phyloP scores from a whole-genome alignment of 2,329 filamentous ascomycete species.

The Pseudocercospora fuligena region DNA sequence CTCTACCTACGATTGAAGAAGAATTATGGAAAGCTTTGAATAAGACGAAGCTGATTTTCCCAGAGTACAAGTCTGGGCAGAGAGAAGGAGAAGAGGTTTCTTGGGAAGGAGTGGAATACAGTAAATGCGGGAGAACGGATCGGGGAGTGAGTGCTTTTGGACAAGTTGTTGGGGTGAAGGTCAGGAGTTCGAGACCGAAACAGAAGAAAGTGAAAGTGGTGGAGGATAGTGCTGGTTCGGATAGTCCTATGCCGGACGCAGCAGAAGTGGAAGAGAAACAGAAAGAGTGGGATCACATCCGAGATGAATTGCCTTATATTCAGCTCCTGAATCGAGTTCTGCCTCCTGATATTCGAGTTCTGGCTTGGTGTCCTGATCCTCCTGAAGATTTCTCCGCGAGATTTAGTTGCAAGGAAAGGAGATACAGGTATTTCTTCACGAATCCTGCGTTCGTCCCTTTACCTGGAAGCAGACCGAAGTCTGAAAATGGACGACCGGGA shows the following conservation, averaged over 20 bases:
- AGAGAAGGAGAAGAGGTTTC: constrained; percentile 62
- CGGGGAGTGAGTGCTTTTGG: constrained; percentile 94
- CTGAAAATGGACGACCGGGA: constrained; percentile 27
- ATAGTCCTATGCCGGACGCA: constrained; percentile 25
- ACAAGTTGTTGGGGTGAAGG: constrained; percentile 83
- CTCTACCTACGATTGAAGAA: constrained; percentile 84
- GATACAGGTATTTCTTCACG: constrained; percentile 97
- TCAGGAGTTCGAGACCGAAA: constrained; percentile 76
- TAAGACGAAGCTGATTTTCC: constrained; percentile 80
- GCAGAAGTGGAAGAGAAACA: constrained; percentile 19
- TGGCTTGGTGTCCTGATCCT: constrained; percentile 89
- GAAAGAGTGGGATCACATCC: constrained; percentile 67
- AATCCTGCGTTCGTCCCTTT: constrained; percentile 83
- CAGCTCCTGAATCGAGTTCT: constrained; percentile 84
- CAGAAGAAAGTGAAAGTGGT: constrained; percentile 13
- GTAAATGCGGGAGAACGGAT: constrained; percentile 93
- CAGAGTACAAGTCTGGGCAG: constrained; percentile 48
- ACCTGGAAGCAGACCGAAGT: constrained; percentile 32
- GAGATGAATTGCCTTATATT: constrained; percentile 83
- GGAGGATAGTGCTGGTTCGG: neutral
- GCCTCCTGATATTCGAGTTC: constrained; percentile 83
- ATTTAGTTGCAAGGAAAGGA: constrained; percentile 88
- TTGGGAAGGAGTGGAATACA: constrained; percentile 86
- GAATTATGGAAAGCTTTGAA: constrained; percentile 89
- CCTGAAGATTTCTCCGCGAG: constrained; percentile 83